Percentiles rank a stretch among this genome's conserved stretches.
Evolutionary conservation across 179 eudicot species (phyloP).

Genomic region (Corrigiola litoralis): DNA sequence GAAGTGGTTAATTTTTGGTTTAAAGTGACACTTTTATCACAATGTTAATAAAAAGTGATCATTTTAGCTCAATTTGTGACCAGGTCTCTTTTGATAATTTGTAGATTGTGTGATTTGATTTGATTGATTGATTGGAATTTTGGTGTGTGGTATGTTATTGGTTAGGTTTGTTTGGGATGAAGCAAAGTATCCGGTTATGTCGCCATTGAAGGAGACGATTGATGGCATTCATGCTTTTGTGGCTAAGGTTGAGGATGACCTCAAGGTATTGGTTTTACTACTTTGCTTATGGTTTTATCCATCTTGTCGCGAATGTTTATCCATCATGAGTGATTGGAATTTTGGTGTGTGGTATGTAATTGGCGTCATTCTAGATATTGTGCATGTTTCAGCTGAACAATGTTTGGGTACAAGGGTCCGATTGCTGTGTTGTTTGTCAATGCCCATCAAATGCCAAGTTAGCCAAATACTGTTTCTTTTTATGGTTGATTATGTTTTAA

Average conservation of each 20-base stretch:
- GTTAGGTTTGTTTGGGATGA: conserved; percentile 94
- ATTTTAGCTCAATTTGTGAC: too few species aligned
- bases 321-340: too few species aligned
- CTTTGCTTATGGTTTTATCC: too few species aligned
- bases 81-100: too few species aligned
- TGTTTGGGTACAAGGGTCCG: not conserved
- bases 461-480: too few species aligned
- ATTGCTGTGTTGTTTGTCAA: not conserved
- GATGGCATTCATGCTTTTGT: conserved; percentile 81
- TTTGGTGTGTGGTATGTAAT: too few species aligned
- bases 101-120: not conserved
- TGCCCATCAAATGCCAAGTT: too few species aligned
- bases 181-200: conserved; percentile 91
- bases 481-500: too few species aligned
- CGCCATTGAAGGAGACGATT: conserved; percentile 76
- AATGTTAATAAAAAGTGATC: too few species aligned
- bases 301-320: too few species aligned
- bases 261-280: conserved; percentile 66
- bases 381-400: not conserved
- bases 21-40: too few species aligned
- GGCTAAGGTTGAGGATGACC: conserved; percentile 94
- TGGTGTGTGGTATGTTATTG: not conserved
- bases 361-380: not conserved
- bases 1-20: too few species aligned
- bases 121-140: conserved; percentile 8